phyloP scores from a whole-genome alignment of 2,329 filamentous ascomycete species.

The Capronia coronata region DNA sequence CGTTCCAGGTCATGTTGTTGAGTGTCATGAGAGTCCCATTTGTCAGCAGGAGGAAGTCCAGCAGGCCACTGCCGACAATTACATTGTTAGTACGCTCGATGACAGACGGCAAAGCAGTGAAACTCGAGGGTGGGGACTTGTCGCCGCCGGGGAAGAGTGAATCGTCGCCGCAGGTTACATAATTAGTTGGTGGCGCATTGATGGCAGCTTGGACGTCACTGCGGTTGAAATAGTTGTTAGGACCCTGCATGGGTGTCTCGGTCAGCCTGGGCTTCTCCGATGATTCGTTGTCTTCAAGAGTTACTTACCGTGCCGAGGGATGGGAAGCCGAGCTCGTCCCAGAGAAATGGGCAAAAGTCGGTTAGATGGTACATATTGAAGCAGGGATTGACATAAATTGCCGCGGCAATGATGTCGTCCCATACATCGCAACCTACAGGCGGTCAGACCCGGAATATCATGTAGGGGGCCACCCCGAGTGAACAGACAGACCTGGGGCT shows the following conservation, averaged over 20 bases:
- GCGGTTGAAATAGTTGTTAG: constrained; percentile 52
- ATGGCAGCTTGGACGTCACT: constrained; percentile 47
- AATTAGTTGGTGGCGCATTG: constrained; percentile 42
- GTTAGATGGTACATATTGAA: constrained; percentile 70
- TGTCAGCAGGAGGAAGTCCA: constrained; percentile 46
- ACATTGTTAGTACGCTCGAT: constrained; percentile 49
- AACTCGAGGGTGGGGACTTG: constrained; percentile 34
- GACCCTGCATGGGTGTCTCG: constrained; percentile 38
- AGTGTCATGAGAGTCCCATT: constrained; percentile 49
- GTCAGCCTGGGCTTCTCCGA: too few species aligned
- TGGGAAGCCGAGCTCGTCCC: constrained; percentile 63
- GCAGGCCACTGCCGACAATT: constrained; percentile 44
- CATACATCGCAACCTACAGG: constrained; percentile 52
- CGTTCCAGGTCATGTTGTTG: constrained; percentile 52
- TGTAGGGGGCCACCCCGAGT: background rate
- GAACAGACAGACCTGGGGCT: constrained; percentile 7
- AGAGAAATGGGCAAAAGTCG: constrained; percentile 64
- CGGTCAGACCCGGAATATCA: background rate
- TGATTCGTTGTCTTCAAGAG: too few species aligned
- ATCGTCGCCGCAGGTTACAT: constrained; percentile 35
- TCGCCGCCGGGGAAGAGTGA: constrained; percentile 44
- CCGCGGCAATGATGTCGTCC: constrained; percentile 49
- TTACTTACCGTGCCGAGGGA: constrained; percentile 29
- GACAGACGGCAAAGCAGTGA: constrained; percentile 31
- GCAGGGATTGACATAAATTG: constrained; percentile 61